Base-by-base conservation (phyloP, 1,284 basidiomycete species). In the Wallemia mellicola region DNA sequence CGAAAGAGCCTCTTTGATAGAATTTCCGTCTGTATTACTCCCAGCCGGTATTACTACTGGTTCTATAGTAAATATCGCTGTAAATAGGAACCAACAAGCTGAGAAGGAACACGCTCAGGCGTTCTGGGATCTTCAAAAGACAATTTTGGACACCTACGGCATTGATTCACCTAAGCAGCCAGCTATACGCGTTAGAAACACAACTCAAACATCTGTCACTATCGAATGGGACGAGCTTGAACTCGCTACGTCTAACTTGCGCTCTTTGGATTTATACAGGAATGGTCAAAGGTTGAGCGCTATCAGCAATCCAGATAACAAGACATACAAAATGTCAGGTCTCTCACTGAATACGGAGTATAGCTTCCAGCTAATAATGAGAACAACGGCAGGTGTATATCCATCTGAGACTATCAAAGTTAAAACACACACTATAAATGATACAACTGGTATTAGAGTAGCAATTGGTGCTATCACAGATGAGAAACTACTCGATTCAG, bases 1-100 rank as follows among this genome's bases (percentile, higher is more conserved):
- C 5, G 86, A 89, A 68, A 78, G 86, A 55, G 87, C 87, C 2
- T 88, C 94, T 67, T 75, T 92, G 30, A 91, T 95, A 66, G 89
- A 95, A 70, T 95, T 95, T 68, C 89, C 89, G 0, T 94, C 89
- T 0, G 75, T 95, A 26, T 76, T 95, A 1, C 74, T 95, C 14
- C 89, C 88, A 1, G 83, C 87, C 0, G 88, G 87, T 19, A 81
- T 86, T 1, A 80, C 83, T 2, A 79, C 88, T 0, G 89, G 89
- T 9, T 92, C 87, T n/a, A 94, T 95, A 64, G 85, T 95, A 64
- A 92, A 88, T 67, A 95, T 95, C 68, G 81, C 86, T 2, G 86
- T 94, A 17, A 77, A 85, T 63, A 79, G 87, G 63, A 92, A 95
- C 68, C 69, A 79, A 27, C 68, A 74, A 0, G 87, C 89, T 63